phyloP scores from a whole-genome alignment of 2,329 filamentous ascomycete genomes.

The Phyllachora maydis region DNA sequence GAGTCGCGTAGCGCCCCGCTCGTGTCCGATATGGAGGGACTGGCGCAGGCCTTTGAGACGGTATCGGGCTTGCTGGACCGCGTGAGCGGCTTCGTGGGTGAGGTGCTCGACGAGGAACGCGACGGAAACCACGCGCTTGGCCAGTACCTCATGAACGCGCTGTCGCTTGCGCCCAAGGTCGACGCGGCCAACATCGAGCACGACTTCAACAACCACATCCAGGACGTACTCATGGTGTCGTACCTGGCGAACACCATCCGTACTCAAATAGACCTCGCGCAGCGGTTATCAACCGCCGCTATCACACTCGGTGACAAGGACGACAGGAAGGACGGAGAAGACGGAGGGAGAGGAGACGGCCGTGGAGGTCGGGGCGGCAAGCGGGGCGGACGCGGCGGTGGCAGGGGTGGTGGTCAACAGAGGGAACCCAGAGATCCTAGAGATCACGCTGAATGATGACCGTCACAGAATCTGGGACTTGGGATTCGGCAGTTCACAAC shows the following conservation, averaged over 20 bases:
- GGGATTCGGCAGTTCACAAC: too few species aligned
- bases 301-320: conserved; percentile 26
- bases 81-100: conserved; percentile 78
- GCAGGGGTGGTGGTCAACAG: conserved; percentile 18
- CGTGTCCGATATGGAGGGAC: conserved; percentile 71
- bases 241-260: conserved; percentile 98
- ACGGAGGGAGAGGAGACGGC: conserved; percentile 22
- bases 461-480: too few species aligned
- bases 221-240: conserved; percentile 94
- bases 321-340: conserved; percentile 13
- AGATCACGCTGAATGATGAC: too few species aligned
- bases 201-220: conserved; percentile 99
- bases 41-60: conserved; percentile 72
- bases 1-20: conserved; percentile 57
- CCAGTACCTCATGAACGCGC: conserved; percentile 85
- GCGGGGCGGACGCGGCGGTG: conserved; percentile 14
- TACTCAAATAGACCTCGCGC: conserved; percentile 95
- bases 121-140: conserved; percentile 79
- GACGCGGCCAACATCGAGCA: conserved; percentile 77
- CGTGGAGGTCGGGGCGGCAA: conserved; percentile 19
- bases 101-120: conserved; percentile 83
- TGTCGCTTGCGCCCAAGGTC: conserved; percentile 88
- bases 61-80: conserved; percentile 79
- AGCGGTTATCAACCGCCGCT: conserved; percentile 70
- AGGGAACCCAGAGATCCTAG: conserved; percentile 27